phyloP scores from a whole-genome alignment of 768 basidiomycete genomes.

The Auricularia cornea region DNA sequence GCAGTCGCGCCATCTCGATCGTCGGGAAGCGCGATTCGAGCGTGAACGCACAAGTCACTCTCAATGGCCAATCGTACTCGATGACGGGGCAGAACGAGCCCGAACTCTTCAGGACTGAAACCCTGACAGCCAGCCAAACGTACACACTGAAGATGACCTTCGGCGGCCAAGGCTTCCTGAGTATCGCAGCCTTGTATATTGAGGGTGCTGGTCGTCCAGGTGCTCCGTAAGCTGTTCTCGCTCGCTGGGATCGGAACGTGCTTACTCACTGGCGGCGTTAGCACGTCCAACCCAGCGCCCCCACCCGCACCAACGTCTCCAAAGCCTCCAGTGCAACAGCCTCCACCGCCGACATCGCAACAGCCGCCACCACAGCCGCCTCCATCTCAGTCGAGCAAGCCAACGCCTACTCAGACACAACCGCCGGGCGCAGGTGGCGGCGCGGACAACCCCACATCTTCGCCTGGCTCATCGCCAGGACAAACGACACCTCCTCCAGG shows the following conservation, averaged over 20 bases:
- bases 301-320: not conserved
- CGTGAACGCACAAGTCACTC: not conserved
- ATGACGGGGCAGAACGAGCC: not conserved
- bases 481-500: no score
- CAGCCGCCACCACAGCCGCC: not conserved
- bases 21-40: not conserved
- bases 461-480: no score
- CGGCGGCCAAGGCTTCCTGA: not conserved
- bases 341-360: not conserved
- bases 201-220: not conserved
- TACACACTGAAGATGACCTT: not conserved
- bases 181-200: not conserved
- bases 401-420: not conserved
- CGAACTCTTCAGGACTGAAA: not conserved
- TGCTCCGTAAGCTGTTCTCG: not conserved
- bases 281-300: not conserved
- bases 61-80: not conserved
- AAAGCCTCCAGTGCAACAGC: not conserved
- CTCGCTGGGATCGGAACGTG: not conserved
- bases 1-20: not conserved
- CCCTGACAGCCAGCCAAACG: not conserved
- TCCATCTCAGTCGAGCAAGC: not conserved
- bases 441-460: no score
- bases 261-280: not conserved
- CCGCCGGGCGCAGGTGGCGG: no score